phyloP scores from a whole-genome alignment of 768 basidiomycete species.

The Kwoniella dendrophila region DNA sequence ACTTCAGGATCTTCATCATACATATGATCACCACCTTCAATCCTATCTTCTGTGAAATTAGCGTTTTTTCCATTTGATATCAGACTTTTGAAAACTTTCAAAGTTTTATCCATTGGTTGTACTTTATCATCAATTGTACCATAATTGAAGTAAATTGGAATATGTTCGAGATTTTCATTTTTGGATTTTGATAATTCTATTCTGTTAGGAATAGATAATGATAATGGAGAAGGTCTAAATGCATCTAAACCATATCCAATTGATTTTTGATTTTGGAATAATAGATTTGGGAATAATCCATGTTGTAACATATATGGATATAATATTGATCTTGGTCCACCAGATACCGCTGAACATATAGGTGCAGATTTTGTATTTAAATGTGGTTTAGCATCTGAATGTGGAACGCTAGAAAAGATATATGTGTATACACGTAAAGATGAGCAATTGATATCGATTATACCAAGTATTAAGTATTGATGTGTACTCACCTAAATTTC shows the following conservation, averaged over 20 bases:
- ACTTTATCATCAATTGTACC: constrained; percentile 40
- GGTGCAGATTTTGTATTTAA: constrained; percentile 41
- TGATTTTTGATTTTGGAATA: constrained; percentile 43
- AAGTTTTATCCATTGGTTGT: constrained; percentile 43
- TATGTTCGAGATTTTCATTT: background rate
- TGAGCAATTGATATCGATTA: background rate
- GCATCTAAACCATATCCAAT: constrained; percentile 38
- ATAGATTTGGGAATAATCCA: constrained; percentile 41
- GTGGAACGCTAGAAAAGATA: constrained; percentile 29
- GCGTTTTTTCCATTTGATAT: constrained; percentile 15
- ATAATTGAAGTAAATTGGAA: constrained; percentile 41
- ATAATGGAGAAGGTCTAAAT: constrained; percentile 37
- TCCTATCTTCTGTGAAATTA: constrained; percentile 21
- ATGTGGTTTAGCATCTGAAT: constrained; percentile 45
- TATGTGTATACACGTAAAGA: background rate
- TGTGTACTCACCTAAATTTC: constrained; percentile 32
- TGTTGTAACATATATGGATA: constrained; percentile 54
- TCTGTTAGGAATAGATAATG: constrained; percentile 41
- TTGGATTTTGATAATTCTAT: constrained; percentile 12
- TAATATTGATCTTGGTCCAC: constrained; percentile 46
- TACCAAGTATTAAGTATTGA: too few species aligned
- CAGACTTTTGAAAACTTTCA: constrained; percentile 34
- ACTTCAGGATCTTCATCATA: constrained; percentile 46
- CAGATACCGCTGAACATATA: constrained; percentile 36
- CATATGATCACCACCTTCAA: constrained; percentile 39